A percentile compares a stretch with the other conserved stretches of the same genome.
Evolutionary conservation across 140 eudicot genomes (phyloP).

Genomic region (Senecio squalidus): DNA sequence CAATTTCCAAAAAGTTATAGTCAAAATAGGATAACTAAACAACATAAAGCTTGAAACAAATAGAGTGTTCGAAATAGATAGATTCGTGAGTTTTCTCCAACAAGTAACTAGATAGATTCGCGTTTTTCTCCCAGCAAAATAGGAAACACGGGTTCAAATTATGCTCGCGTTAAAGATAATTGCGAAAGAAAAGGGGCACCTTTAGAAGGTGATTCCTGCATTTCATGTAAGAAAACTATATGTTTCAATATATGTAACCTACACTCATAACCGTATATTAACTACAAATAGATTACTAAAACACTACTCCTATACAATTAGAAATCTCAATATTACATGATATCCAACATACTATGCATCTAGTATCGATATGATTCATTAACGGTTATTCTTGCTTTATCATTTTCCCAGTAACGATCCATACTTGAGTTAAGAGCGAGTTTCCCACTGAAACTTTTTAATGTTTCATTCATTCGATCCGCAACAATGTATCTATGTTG

Average conservation of each 20-base stretch:
- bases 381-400: conserved; percentile 19
- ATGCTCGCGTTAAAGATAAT: not conserved
- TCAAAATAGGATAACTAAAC: too few relatives aligned
- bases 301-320: conserved; percentile 20
- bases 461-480: conserved; percentile 26
- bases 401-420: conserved; percentile 30
- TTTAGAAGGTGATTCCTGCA: not conserved
- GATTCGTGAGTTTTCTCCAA: too few relatives aligned
- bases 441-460: conserved; percentile 41
- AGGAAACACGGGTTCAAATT: too few relatives aligned
- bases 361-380: conserved; percentile 8
- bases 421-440: conserved; percentile 29
- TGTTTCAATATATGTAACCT: not conserved
- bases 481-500: conserved; percentile 31
- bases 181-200: not conserved
- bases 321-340: conserved; percentile 2
- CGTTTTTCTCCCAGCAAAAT: too few relatives aligned
- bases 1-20: too few relatives aligned
- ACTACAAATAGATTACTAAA: not conserved
- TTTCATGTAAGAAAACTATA: not conserved
- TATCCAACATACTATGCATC: conserved; percentile 6
- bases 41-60: too few relatives aligned
- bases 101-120: too few relatives aligned
- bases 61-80: too few relatives aligned
- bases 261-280: not conserved